Percentiles rank a stretch among this genome's conserved stretches.
Evolutionary conservation across 1,139 yeast species (phyloP).

Genomic region (Geotrichum aggregatum): DNA sequence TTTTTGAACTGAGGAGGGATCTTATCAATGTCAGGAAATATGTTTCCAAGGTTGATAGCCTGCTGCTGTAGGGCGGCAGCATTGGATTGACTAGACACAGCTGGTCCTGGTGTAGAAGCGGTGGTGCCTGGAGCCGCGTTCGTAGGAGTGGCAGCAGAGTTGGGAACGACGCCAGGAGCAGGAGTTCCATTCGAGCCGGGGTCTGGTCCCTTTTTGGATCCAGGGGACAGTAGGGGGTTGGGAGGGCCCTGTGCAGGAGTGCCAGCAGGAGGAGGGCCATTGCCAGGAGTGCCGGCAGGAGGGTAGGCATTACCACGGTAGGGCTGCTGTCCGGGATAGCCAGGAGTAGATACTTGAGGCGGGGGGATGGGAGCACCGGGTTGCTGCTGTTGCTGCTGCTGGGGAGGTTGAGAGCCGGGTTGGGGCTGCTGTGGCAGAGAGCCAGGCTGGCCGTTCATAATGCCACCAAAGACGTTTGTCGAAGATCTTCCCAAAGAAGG

Average conservation of each 20-base stretch:
- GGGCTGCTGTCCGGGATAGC: constrained; percentile 6
- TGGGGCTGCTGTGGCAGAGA: constrained; percentile 8
- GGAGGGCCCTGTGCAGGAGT: constrained; percentile 1
- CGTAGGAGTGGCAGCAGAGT: constrained; percentile 17
- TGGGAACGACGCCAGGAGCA: constrained; percentile 27
- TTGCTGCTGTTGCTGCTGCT: constrained; percentile 21
- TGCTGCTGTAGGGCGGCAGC: constrained; percentile 34
- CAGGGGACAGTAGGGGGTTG: constrained; percentile 18
- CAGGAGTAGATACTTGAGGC: constrained; percentile 15
- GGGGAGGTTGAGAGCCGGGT: constrained; percentile 8
- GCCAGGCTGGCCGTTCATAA: constrained; percentile 36
- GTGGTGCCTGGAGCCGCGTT: constrained; percentile 25
- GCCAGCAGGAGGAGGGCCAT: constrained; percentile 1
- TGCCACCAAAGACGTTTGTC: constrained; percentile 35
- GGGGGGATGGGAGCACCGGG: constrained; percentile 23
- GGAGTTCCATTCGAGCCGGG: constrained; percentile 29
- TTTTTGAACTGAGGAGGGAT: constrained; percentile 72
- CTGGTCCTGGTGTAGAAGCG: constrained; percentile 22
- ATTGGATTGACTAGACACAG: constrained; percentile 28
- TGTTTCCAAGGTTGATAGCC: constrained; percentile 44
- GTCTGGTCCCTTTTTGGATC: constrained; percentile 23
- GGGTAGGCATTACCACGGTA: background rate
- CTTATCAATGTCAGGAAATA: constrained; percentile 77
- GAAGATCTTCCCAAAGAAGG: constrained; percentile 36
- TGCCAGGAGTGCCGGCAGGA: constrained; percentile 20